Evolutionary conservation across 495 filamentous ascomycete species (phyloP), one percentile per base, ranked within the genome.

Genomic region (Aspergillus baeticus): DNA sequence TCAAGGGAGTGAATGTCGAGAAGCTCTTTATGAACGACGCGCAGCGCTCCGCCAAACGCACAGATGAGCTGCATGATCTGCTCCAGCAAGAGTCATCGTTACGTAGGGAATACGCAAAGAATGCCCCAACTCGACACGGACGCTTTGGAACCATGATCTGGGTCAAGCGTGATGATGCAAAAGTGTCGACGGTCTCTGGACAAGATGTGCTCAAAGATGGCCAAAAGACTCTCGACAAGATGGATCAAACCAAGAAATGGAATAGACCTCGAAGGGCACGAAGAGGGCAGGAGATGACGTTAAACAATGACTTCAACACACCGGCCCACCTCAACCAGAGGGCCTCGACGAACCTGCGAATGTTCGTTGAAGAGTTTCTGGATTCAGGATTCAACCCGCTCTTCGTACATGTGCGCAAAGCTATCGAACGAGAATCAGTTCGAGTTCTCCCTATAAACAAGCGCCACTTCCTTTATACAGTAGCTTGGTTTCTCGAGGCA

Each of bases 141-240:
- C 81, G 95, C 49, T 99, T 97, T 66, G 95, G 95, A 1, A 96
- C 92, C 13, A 96, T 97, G 87, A 87, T 96, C 17, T 98, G 95
- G 94, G 85, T 99, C 37, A 91, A 97, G 73, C 80, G 90, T 47
- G 88, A 89, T 51, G 89, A 94, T 65, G 77, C 80, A 7, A 90
- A 88, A 61, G 77, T 93, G 43, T 86, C 89, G 6, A 93, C 92
- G 0, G 84, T 99, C 2, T 90, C 90, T 2, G 95, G 95, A 8
- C 95, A 98, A 67, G 84, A 88, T 59, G 85, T 87, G 14, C 79
- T 98, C 49, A 81, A 86, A 20, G 85, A 93, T 58, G 78, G 81
- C n/a, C 82, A 89, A 48, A 77, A 81, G 8, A 86, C 84, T n/a
- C 75, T 92, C 43, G 72, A 81, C 22, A 92, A 96, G 69, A 95